These are phyloP conservation scores for Kwoniella europaea DNA, from an alignment of 768 basidiomycete genomes.

Conservation along the genomic window DNA sequence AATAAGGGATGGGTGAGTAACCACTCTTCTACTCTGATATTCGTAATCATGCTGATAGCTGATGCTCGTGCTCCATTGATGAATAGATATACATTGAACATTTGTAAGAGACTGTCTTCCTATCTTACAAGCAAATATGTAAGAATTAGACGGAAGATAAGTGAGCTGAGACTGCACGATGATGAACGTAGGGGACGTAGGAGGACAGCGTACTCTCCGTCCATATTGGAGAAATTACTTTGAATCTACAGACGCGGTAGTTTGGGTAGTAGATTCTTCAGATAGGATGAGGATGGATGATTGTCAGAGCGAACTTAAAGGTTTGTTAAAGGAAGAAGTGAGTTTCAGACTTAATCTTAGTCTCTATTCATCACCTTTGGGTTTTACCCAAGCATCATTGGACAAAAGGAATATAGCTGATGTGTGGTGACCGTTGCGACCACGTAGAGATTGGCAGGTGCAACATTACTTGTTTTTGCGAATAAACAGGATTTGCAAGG, in stretches of 20 bases:
- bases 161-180: too few relatives aligned
- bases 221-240: slow-evolving; percentile 99
- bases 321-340: slow-evolving; percentile 89
- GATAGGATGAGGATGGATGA: slow-evolving; percentile 89
- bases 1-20: slow-evolving; percentile 75
- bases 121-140: neutral
- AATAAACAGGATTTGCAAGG: slow-evolving; percentile 97
- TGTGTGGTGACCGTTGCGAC: neutral
- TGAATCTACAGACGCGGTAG: slow-evolving; percentile 95
- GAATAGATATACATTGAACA: slow-evolving; percentile 74
- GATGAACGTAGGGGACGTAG: slow-evolving; percentile 81
- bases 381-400: neutral
- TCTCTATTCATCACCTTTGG: neutral
- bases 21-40: neutral
- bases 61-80: slow-evolving; percentile 4
- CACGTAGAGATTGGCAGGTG: slow-evolving; percentile 86
- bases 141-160: slow-evolving; percentile 8
- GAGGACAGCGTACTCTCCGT: slow-evolving; percentile 90
- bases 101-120: slow-evolving; percentile 64
- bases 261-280: slow-evolving; percentile 98
- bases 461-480: slow-evolving; percentile 91
- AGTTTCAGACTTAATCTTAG: slow-evolving; percentile 45
- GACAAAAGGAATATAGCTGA: neutral
- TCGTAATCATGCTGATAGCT: slow-evolving; percentile 58
- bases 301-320: slow-evolving; percentile 84